Base-by-base conservation (phyloP, 495 filamentous ascomycete genomes). In the Talaromyces liani region DNA sequence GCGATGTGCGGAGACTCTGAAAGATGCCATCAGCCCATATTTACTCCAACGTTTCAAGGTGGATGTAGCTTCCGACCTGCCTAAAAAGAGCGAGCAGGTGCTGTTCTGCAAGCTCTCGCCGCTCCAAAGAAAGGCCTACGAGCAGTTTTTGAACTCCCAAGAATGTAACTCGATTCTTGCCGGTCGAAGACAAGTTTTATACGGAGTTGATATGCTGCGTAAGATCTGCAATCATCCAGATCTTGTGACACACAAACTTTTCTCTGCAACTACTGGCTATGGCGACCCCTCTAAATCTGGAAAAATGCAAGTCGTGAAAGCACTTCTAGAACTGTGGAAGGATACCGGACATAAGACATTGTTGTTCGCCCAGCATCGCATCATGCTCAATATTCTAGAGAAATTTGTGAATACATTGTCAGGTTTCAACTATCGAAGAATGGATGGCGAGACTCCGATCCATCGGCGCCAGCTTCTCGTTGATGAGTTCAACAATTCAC, bases 221-320 rank as follows among this genome's bases (percentile, higher is more conserved):
- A 98, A 98, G 78, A 92, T 98, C 51, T 97, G 94, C 77, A 98
- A 98, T 69, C 94, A 98, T 67, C 93, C 94, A 1, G 93, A 98
- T 72, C 79, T 98, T 3, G 76, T 86, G 3, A 86, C 92, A 62
- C 88, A 91, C 45, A 81, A 82, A 65, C 66, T 75, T 6, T 68
- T 87, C 33, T 85, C 82, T 27, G 70, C 73, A n/a, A 85, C 88
- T 60, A 64, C 77, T 0, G 79, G 84, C 53, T 98, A 93, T 77
- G 94, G 94, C 25, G 82, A 79, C 62, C 76, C 80, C 2, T 77
- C 72, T 20, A 89, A 91, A 68, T 97, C 92, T 2, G 93, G 93
- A 22, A 98, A 98, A 75, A 93, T 98, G 92, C 88, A 92, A 67
- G 91, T 98, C 1, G 85, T 95, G 22, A 88, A 92, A 70, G 88